Conservation (phyloP, 148 eudicot species). For the Mesembryanthemum crystallinum region DNA sequence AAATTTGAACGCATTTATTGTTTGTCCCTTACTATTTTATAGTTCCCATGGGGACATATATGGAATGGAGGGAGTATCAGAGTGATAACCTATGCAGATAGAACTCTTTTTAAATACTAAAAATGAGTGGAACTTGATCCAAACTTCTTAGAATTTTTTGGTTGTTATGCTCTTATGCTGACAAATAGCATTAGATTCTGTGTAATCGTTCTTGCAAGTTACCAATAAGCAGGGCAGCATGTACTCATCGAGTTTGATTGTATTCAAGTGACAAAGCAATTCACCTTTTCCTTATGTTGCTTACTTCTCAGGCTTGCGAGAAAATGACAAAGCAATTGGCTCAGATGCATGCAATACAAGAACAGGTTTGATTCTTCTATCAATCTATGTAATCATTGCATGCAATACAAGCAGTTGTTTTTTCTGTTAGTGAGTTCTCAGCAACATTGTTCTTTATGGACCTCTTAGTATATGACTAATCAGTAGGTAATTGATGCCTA, state of each 20-base stretch:
- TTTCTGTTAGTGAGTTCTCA: no score
- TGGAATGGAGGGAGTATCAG: no score
- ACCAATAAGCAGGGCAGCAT: background rate
- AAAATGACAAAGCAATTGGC: conserved; percentile 69
- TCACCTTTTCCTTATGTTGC: conserved; percentile 12
- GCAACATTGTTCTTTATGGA: no score
- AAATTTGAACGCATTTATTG: no score
- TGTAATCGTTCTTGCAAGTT: background rate
- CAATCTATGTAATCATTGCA: background rate
- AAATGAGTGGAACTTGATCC: background rate
- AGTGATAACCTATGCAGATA: no score
- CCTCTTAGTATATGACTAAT: no score
- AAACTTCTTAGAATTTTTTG: background rate
- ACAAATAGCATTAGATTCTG: background rate
- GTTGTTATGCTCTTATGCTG: background rate
- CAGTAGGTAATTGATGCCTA: no score
- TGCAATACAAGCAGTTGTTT: no score
- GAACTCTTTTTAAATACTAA: no score
- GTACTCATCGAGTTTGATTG: background rate
- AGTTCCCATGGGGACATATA: no score
- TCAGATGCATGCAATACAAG: conserved; percentile 77
- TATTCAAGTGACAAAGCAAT: conserved; percentile 11
- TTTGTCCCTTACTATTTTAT: no score
- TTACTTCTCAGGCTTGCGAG: conserved; percentile 59
- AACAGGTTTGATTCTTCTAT: conserved; percentile 55